Evolutionary conservation across 352 stramenopile genomes (phyloP), one percentile per base, ranked within the genome.

Genomic region (Phytophthora pseudosyringae): DNA sequence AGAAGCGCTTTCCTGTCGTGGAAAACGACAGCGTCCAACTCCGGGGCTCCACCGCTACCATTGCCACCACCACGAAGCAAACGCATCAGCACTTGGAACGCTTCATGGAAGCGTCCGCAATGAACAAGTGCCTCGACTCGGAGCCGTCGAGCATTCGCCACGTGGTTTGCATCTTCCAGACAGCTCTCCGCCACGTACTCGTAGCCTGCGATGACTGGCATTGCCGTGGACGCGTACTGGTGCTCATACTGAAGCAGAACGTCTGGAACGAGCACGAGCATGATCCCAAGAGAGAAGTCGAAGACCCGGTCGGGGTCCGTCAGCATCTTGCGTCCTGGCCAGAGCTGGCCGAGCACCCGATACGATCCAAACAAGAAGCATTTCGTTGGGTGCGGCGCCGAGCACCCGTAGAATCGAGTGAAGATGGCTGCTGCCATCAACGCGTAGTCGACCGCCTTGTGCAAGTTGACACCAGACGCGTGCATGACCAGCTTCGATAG

Each of bases 291-390:
- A 1, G 61, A 55, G 38, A 88, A 74, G 0, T 68, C 21, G 7
- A 69, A 71, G 8, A 89, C 53, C 5, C 70, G 67, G 43, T 93
- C 79, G 0, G 58, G 43, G 29, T 86, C 80, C 3, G 64, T 32
- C 0, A 91, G 40, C 4, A 91, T 49, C 26, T 86, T 73, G 46
- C 82, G 61, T 13, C 76, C 81, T 13, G 79, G 81, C 85, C 82
- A 93, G 12, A 93, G 66, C 11, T 89, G 67, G 0, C 71, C 66
- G n/a, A 65, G 55, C 2, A 91, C 52, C 35, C 68, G 58, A 48
- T 93, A 91, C 13, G 69, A 75, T 10, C 82, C 81, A n/a, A 76
- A 91, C 29, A 91, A 56, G 45, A 83, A 93, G 4, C 51, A 65
- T 66, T 76, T 72, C 1, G 71, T 78, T 6, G 85, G 87, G 15